phyloP scores from a whole-genome alignment of 140 eudicot species.

The Senecio squalidus region DNA sequence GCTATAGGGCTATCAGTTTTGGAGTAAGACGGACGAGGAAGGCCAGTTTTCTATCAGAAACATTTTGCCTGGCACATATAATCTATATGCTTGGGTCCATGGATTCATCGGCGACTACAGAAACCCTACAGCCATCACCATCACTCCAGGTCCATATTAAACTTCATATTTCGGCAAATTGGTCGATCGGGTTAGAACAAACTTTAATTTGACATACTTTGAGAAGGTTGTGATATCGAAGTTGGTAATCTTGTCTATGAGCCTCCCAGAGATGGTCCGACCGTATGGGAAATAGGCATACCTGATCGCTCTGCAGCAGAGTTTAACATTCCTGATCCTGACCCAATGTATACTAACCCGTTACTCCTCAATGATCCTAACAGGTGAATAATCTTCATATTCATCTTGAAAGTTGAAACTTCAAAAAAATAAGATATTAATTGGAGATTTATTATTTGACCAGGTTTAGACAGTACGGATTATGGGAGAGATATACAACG shows the following conservation, averaged over 20 bases:
- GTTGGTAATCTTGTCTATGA: slow-evolving; percentile 55
- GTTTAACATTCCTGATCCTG: slow-evolving; percentile 70
- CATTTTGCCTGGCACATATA: slow-evolving; percentile 52
- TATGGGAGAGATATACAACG: slow-evolving; percentile 81
- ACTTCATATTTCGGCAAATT: neutral
- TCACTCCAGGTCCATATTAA: slow-evolving; percentile 51
- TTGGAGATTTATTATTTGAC: neutral
- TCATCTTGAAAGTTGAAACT: neutral
- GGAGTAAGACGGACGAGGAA: slow-evolving; percentile 56
- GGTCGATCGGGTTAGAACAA: neutral
- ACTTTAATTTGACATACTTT: neutral
- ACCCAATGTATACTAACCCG: slow-evolving; percentile 47
- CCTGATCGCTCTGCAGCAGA: slow-evolving; percentile 84
- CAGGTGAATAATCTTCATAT: slow-evolving; percentile 31
- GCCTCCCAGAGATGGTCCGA: slow-evolving; percentile 88
- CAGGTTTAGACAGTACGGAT: slow-evolving; percentile 94
- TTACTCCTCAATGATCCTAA: slow-evolving; percentile 57
- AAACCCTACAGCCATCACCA: slow-evolving; percentile 28
- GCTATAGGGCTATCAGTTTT: slow-evolving; percentile 81
- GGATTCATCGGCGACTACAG: slow-evolving; percentile 79
- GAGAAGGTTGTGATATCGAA: slow-evolving; percentile 41
- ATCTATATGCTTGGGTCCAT: slow-evolving; percentile 65
- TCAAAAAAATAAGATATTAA: neutral
- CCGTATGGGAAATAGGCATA: slow-evolving; percentile 80
- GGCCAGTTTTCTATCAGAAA: slow-evolving; percentile 49